These are phyloP conservation scores for Tolypocladium album DNA, from an alignment of 2,329 filamentous ascomycete species.

Conservation along the genomic window DNA sequence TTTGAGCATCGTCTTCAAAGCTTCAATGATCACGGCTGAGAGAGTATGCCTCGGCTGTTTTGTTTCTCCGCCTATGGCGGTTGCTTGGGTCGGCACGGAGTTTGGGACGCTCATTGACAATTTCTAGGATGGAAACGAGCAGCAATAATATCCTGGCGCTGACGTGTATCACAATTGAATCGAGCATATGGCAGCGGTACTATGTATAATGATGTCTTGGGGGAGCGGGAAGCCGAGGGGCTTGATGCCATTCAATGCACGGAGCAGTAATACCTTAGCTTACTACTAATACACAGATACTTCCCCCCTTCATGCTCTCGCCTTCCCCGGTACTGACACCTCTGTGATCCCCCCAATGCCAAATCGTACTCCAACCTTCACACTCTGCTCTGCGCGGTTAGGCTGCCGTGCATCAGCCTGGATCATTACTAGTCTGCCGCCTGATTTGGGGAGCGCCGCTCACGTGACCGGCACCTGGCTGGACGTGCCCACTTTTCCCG, in stretches of 20 bases:
- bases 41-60: neutral
- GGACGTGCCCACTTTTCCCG: neutral
- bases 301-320: neutral
- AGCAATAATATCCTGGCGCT: neutral
- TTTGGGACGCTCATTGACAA: slow-evolving; percentile 1
- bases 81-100: slow-evolving; percentile 4
- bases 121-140: neutral
- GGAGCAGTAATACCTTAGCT: neutral
- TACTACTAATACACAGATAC: neutral
- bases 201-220: neutral
- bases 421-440: neutral
- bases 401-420: neutral
- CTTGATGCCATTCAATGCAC: neutral
- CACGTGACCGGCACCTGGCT: neutral
- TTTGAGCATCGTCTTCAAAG: neutral
- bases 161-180: neutral
- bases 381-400: neutral
- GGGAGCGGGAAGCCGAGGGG: neutral
- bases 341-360: neutral
- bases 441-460: neutral
- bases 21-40: neutral
- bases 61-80: slow-evolving; percentile 5
- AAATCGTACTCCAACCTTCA: neutral
- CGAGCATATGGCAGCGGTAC: neutral
- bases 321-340: neutral